Conservation (phyloP, 192 early-diverging fungal genomes). For the Entophlyctis helioformis region DNA sequence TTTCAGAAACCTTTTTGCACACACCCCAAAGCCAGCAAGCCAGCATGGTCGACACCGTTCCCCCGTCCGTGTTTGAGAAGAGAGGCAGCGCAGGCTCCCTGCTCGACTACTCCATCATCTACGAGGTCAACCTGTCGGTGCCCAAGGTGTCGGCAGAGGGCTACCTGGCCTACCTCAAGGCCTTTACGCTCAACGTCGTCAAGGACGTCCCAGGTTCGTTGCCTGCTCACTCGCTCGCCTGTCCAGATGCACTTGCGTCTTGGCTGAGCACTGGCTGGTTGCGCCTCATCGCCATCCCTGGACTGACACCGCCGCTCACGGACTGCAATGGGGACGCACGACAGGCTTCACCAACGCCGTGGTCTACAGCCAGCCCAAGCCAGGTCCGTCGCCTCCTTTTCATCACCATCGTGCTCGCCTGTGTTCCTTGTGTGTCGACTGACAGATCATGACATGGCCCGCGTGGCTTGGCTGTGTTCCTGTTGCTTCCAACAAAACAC, state of each 20-base stretch:
- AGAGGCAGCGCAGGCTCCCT: too few relatives aligned
- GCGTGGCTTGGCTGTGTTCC: too few relatives aligned
- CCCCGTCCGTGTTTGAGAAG: too few relatives aligned
- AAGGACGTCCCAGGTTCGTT: neutral
- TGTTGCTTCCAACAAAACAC: too few relatives aligned
- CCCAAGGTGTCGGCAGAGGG: constrained; percentile 29
- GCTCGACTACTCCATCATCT: constrained; percentile 29
- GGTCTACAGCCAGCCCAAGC: constrained; percentile 30
- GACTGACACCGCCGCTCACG: neutral
- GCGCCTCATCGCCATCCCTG: neutral
- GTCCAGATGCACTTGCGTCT: neutral
- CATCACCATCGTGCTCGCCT: too few relatives aligned
- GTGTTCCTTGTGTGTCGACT: too few relatives aligned
- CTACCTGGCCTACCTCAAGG: constrained; percentile 31
- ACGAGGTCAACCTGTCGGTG: constrained; percentile 46
- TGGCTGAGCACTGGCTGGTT: neutral
- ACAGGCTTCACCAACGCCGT: constrained; percentile 26
- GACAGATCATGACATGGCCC: too few relatives aligned
- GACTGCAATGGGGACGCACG: neutral
- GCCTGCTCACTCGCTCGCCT: neutral
- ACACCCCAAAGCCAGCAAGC: too few relatives aligned
- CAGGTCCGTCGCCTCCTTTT: constrained; percentile 6
- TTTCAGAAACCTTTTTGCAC: too few relatives aligned
- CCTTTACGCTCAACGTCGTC: constrained; percentile 24
- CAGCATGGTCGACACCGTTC: too few relatives aligned